phyloP scores from a whole-genome alignment of 1,139 yeast genomes.

The Geotrichum fermentans region DNA sequence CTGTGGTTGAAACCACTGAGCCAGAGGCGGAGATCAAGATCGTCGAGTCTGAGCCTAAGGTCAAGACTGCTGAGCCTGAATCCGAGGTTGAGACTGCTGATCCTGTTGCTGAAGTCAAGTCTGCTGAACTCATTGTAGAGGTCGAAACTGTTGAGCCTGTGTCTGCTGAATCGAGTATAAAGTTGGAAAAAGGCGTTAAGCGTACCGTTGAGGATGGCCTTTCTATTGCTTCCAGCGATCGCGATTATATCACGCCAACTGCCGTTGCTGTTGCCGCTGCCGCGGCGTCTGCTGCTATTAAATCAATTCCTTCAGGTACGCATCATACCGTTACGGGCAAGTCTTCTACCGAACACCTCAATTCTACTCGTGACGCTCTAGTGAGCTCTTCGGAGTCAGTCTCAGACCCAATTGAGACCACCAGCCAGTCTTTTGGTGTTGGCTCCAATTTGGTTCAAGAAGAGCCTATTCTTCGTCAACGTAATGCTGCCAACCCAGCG shows the following conservation, averaged over 20 bases:
- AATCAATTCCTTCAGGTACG: neutral
- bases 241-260: neutral
- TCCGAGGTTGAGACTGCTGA: neutral
- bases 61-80: no score
- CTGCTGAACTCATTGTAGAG: neutral
- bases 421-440: slow-evolving; percentile 2
- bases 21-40: no score
- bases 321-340: neutral
- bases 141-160: neutral
- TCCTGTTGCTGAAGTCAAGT: neutral
- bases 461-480: slow-evolving; percentile 2
- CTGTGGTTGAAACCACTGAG: no score
- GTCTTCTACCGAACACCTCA: neutral
- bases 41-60: no score
- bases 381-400: no score
- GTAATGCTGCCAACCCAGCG: neutral
- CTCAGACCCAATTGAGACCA: no score
- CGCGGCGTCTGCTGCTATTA: neutral
- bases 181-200: neutral
- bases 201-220: neutral
- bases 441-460: neutral
- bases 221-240: neutral
- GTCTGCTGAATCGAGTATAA: no score
- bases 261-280: neutral
- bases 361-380: neutral